Percentiles rank a stretch among this genome's conserved stretches.
Evolutionary conservation across 106 monocot species (phyloP).

Genomic region (Allium sativum): DNA sequence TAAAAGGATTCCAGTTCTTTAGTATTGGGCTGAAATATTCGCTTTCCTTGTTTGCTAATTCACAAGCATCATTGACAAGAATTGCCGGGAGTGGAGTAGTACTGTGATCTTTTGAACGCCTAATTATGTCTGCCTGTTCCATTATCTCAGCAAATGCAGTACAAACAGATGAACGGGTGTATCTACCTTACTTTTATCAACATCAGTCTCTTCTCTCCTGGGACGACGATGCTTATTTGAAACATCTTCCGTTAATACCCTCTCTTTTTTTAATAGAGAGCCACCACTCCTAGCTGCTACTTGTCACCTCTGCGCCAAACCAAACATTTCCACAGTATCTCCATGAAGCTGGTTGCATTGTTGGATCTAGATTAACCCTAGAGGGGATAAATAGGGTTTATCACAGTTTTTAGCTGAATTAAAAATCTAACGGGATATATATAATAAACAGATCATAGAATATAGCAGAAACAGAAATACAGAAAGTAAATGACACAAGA

Average conservation of each 20-base stretch:
- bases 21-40: conserved; percentile 77
- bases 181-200: conserved; percentile 71
- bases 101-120: conserved; percentile 30
- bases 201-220: conserved; percentile 80
- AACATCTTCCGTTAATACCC: conserved; percentile 84
- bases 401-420: too few species aligned
- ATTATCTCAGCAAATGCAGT: conserved; percentile 99
- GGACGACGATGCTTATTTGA: conserved; percentile 66
- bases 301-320: too few species aligned
- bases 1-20: conserved; percentile 86
- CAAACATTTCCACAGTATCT: too few species aligned
- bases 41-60: conserved; percentile 80
- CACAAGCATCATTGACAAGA: conserved; percentile 75
- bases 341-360: too few species aligned
- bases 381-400: too few species aligned
- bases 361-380: too few species aligned
- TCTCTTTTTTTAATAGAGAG: too few species aligned
- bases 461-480: too few species aligned
- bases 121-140: conserved; percentile 75
- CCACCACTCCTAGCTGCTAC: too few species aligned
- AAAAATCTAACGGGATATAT: too few species aligned
- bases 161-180: conserved; percentile 86
- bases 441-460: too few species aligned
- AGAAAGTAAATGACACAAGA: too few species aligned
- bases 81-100: conserved; percentile 53